A percentile compares a stretch with the other conserved stretches of the same genome.
Conservation (phyloP, 768 basidiomycete genomes). For the Amanita rubescens region DNA sequence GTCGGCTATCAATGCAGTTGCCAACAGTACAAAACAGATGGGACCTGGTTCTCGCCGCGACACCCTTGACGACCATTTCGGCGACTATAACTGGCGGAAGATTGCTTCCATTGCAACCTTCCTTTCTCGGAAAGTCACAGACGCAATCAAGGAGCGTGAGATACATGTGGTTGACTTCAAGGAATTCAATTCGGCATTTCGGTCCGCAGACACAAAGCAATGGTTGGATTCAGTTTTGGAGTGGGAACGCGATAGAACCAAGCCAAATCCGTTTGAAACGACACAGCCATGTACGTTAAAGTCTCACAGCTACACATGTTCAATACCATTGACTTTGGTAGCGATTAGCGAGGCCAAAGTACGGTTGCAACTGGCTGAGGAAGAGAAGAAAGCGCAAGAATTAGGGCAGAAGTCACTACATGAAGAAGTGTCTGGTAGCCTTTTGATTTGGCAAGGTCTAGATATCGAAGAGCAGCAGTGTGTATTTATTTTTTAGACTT, state of each 20-base stretch:
- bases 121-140: neutral
- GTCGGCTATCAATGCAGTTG: constrained; percentile 19
- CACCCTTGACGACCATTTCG: constrained; percentile 20
- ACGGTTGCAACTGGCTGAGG: neutral
- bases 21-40: constrained; percentile 26
- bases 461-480: constrained; percentile 17
- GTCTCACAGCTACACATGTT: neutral
- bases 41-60: constrained; percentile 21
- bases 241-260: constrained; percentile 8
- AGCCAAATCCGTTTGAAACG: constrained; percentile 8
- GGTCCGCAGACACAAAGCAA: neutral
- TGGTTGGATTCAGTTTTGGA: constrained; percentile 5
- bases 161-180: neutral
- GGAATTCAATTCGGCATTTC: neutral
- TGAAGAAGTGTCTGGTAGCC: constrained; percentile 5
- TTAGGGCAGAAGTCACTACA: neutral
- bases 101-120: neutral
- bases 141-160: neutral
- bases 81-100: constrained; percentile 22
- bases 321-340: no score
- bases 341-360: neutral
- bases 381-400: neutral
- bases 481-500: neutral
- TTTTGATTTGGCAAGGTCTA: constrained; percentile 12
- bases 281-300: constrained; percentile 12